Evolutionary conservation across 208 protist species (phyloP).

Genomic region (Herpetomonas muscarum): DNA sequence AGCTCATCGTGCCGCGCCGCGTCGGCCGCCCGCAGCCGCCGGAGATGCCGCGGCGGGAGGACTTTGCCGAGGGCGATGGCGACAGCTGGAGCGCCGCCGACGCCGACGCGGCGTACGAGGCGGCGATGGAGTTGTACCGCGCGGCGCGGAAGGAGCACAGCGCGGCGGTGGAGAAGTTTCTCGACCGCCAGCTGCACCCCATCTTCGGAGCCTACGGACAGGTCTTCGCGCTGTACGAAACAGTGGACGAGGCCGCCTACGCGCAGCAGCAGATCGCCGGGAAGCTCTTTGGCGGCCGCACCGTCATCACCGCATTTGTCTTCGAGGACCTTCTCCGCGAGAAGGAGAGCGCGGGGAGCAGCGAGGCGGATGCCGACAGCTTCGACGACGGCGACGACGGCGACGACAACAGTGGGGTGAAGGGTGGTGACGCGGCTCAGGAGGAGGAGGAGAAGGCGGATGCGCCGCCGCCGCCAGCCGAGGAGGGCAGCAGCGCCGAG

Average conservation of each 20-base stretch:
- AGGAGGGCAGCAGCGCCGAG: too few relatives aligned
- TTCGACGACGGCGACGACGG: not conserved
- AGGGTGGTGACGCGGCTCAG: slow-evolving; percentile 12
- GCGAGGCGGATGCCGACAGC: slow-evolving; percentile 4
- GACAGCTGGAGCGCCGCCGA: slow-evolving; percentile 11
- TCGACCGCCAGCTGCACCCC: slow-evolving; percentile 64
- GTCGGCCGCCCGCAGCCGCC: slow-evolving; percentile 54
- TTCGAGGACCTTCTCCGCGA: slow-evolving; percentile 78
- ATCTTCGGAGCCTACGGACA: slow-evolving; percentile 77
- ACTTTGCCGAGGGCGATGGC: slow-evolving; percentile 14
- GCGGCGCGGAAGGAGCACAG: slow-evolving; percentile 46
- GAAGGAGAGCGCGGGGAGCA: slow-evolving; percentile 24
- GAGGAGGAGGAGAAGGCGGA: slow-evolving; percentile 8
- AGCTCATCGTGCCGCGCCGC: slow-evolving; percentile 76
- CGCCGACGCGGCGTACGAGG: slow-evolving; percentile 22
- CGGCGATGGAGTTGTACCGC: slow-evolving; percentile 37
- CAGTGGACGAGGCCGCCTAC: slow-evolving; percentile 73
- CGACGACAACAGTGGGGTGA: slow-evolving; percentile 1
- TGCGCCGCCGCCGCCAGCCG: too few relatives aligned
- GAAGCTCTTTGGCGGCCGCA: slow-evolving; percentile 76
- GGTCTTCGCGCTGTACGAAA: slow-evolving; percentile 87
- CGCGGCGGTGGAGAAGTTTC: slow-evolving; percentile 45
- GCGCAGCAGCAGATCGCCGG: slow-evolving; percentile 82
- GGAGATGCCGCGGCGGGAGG: slow-evolving; percentile 32
- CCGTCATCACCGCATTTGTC: slow-evolving; percentile 89